phyloP scores from a whole-genome alignment of 2,329 filamentous ascomycete species.

The Ophiostoma australiae region DNA sequence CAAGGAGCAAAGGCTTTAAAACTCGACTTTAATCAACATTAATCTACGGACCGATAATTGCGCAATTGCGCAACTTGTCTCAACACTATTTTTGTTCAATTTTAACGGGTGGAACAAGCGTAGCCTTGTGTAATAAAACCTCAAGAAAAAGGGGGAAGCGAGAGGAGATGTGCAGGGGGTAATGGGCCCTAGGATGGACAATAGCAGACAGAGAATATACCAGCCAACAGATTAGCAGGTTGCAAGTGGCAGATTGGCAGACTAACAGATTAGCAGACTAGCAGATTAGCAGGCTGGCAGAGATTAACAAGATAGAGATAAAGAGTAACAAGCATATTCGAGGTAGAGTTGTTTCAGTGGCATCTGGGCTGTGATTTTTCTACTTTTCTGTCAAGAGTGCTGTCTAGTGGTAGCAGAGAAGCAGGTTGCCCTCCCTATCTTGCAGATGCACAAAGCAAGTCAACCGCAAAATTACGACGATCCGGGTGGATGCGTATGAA shows the following conservation, averaged over 20 bases:
- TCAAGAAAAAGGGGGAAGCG: constrained; percentile 3
- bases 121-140: constrained; percentile 9
- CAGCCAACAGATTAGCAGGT: background rate
- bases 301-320: background rate
- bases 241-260: background rate
- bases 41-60: background rate
- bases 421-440: background rate
- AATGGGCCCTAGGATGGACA: background rate
- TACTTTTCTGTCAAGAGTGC: background rate
- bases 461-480: background rate
- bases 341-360: constrained; percentile 5
- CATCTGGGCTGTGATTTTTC: background rate
- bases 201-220: background rate
- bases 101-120: constrained; percentile 3
- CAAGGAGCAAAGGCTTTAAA: no score
- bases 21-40: background rate
- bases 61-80: background rate
- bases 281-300: background rate
- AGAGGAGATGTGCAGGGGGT: background rate
- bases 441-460: background rate
- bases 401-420: background rate
- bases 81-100: background rate
- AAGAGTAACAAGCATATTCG: background rate
- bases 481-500: background rate
- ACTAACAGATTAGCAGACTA: background rate